A percentile compares a stretch with the other conserved stretches of the same genome.
These are phyloP conservation scores for Fusarium metavorans DNA, from an alignment of 2,329 filamentous ascomycete genomes.

Conservation along the genomic window DNA sequence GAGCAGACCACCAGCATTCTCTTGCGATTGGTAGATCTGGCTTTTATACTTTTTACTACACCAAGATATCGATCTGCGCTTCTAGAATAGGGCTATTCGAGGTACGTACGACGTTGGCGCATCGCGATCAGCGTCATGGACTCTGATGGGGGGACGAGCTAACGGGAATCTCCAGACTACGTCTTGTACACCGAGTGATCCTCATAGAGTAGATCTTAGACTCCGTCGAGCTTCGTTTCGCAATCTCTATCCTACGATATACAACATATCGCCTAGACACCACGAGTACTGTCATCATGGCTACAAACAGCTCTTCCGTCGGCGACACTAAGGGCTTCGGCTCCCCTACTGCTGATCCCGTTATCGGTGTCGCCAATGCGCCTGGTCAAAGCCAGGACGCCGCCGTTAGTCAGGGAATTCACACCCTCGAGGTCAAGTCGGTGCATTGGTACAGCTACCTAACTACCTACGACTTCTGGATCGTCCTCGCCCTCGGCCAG, in stretches of 20 bases:
- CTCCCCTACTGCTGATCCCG: conserved; percentile 23
- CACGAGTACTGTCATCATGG: conserved; percentile 18
- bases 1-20: background rate
- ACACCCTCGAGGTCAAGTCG: conserved; percentile 65
- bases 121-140: background rate
- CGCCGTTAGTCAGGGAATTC: conserved; percentile 63
- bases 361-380: conserved; percentile 6
- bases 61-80: background rate
- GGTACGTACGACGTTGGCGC: conserved; percentile 13
- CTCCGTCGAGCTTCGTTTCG: conserved; percentile 9
- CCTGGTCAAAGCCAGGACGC: conserved; percentile 42
- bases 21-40: background rate
- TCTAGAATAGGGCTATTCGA: conserved; percentile 24
- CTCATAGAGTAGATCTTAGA: conserved; percentile 18
- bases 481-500: conserved; percentile 84
- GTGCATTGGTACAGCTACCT: conserved; percentile 80
- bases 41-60: background rate
- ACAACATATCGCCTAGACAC: background rate
- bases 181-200: conserved; percentile 31
- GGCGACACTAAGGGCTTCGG: conserved; percentile 42
- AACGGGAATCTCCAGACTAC: conserved; percentile 1
- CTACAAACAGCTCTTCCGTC: conserved; percentile 16
- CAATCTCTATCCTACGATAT: conserved; percentile 15
- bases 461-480: conserved; percentile 87
- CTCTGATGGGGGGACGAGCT: background rate